phyloP scores from a whole-genome alignment of 495 filamentous ascomycete genomes.

The Neurospora cerealis region DNA sequence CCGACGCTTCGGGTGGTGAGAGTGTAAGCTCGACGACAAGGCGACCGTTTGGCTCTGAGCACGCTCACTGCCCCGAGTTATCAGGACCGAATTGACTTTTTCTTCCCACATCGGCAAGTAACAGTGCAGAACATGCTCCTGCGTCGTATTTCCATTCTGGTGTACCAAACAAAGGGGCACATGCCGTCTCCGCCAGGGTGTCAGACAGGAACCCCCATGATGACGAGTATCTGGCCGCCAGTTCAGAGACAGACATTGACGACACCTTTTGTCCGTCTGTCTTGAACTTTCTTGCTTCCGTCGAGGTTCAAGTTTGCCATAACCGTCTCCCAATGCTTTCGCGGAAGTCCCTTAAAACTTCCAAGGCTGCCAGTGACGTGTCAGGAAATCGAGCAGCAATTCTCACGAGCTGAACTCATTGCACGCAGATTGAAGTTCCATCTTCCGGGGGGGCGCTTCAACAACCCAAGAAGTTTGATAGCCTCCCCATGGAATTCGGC shows the following conservation, averaged over 20 bases:
- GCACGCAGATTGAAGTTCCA: not conserved
- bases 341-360: not conserved
- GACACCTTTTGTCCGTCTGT: not conserved
- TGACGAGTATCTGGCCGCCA: not conserved
- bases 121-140: not conserved
- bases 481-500: not conserved
- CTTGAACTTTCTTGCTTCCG: not conserved
- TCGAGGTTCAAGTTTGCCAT: not conserved
- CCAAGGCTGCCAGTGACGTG: not conserved
- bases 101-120: not conserved
- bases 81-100: not conserved
- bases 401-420: not conserved
- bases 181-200: not conserved
- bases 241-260: not conserved
- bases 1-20: not conserved
- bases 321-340: not conserved
- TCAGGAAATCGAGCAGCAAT: not conserved
- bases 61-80: not conserved
- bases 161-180: not conserved
- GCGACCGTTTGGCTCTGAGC: conserved; percentile 3
- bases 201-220: not conserved
- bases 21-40: not conserved
- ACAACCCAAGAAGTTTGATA: not conserved
- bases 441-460: not conserved
- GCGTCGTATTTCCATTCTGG: not conserved